Base-by-base conservation (phyloP, 2,329 filamentous ascomycete genomes). In the Cryphonectria carpinicola region DNA sequence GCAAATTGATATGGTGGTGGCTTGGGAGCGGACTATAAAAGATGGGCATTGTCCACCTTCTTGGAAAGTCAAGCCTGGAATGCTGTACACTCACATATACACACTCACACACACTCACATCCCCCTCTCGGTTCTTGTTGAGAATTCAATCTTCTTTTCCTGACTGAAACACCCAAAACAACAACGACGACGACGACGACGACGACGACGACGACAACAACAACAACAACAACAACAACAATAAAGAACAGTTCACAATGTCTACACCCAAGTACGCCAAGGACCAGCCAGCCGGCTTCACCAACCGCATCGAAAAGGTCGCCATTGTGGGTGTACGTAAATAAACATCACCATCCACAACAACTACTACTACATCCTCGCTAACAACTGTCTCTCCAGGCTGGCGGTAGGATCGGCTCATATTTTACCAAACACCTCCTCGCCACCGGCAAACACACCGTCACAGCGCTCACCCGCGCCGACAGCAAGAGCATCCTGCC, bases 381-480 rank as follows among this genome's bases (percentile, higher is more conserved):
- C 64, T 66, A 39, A 54, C 10, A 58, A 58, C 32, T n/a, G 19
- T 17, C 11, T n/a, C 11, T 22, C 60, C 35, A 86, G 84, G 83
- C 82, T 22, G 79, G 79, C 43, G 84, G 84, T 46, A 79, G 75
- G 11, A 74, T 85, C 65, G 84, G 84, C 35, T 76, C 74, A 4
- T 74, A 80, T 68, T 77, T 86, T 28, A 74, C 80, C 1, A 73
- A 78, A 5, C 78, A 78, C 6, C 82, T 89, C 0, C 76, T 88
- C 4, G 75, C 81, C 17, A 82, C 81, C 1, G 84, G 84, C 54
- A 85, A 82, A 72, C 86, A 88, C 74, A 81, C 78, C 17, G 79
- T 89, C 41, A 88, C 86, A 0, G 86, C 84, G 25, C 78, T 88
- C 35, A 84, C 84, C 14, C 85, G 86, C 39, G 75, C 76, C 35